Base-by-base conservation (phyloP, 2,329 filamentous ascomycete species). In the Monosporascus sp. region DNA sequence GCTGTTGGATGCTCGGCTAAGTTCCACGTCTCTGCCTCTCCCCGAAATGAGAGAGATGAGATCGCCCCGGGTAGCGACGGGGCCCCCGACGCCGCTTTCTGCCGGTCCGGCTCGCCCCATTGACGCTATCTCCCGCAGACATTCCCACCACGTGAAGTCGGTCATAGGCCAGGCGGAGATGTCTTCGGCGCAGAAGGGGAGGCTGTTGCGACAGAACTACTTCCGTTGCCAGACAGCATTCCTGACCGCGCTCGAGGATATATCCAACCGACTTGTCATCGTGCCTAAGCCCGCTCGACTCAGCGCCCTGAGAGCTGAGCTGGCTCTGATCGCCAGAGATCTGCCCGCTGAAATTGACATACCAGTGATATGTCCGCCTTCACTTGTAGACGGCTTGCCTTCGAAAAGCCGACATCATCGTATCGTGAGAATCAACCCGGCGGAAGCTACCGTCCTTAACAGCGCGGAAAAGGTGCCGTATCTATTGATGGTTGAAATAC, bases 391-490 rank as follows among this genome's bases (percentile, higher is more conserved):
- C 69, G 88, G 90, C 22, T 81, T 83, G n/a, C 83, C 88, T 2
- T 83, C 86, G 26, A 85, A 84, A 65, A 92, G 89, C 64, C 83
- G 82, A 52, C 90, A 94, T 67, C 90, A 94, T 66, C 84, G 90
- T 37, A 91, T 94, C 55, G 89, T 94, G 46, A 83, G 90, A 38
- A 78, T 94, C 49, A 94, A 92, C 64, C 90, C 90, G 7, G 88
- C 88, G 1, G 90, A 94, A 70, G 86, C 90, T 6, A 93, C 90
- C 1, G 90, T 92, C 52, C 73, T 94, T 50, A 94, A 94, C 70
- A 94, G 90, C 67, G 90, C 90, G 5, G 89, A 94, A 68, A 88
- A 91, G 66, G 90, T 94, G 45, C 90, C 90, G 1, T 94, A 91
- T 70, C 71, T 94, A 49, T 78, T 94, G 27, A 92, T 94, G 88